phyloP scores from a whole-genome alignment of 2,329 filamentous ascomycete species.

The Ambrosiella beaveri region DNA sequence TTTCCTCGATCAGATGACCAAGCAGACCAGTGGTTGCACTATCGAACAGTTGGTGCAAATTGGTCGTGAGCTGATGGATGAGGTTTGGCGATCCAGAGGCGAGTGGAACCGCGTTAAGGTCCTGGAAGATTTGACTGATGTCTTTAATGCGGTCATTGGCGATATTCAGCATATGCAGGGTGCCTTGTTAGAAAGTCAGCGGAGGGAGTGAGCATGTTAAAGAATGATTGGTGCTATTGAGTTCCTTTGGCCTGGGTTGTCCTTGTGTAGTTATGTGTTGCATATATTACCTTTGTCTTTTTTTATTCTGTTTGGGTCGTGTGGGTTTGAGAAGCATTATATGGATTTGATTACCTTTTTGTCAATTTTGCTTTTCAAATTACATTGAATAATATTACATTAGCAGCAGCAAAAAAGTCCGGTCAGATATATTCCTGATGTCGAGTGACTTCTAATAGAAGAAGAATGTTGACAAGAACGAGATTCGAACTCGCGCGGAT shows the following conservation, averaged over 20 bases:
- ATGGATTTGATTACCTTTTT: not conserved
- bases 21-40: conserved; percentile 56
- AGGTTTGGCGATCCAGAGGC: conserved; percentile 61
- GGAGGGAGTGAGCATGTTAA: not conserved
- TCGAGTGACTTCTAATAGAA: not conserved
- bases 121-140: conserved; percentile 39
- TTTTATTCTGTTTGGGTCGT: not conserved
- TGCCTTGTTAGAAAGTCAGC: conserved; percentile 27
- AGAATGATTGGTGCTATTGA: not conserved
- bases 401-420: not conserved
- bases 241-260: conserved; percentile 7
- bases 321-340: not conserved
- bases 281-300: not conserved
- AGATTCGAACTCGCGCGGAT: conserved; percentile 14
- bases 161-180: conserved; percentile 46
- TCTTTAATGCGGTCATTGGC: conserved; percentile 58
- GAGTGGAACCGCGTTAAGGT: conserved; percentile 76
- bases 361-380: not conserved
- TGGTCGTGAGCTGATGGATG: conserved; percentile 77
- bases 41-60: conserved; percentile 94
- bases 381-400: not conserved
- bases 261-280: conserved; percentile 10
- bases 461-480: conserved; percentile 20
- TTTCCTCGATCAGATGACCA: conserved; percentile 46
- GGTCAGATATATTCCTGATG: too few species aligned